Percentiles rank a stretch among this genome's conserved stretches.
Conservation (phyloP, 192 early-diverging fungal genomes). For the Backusella morwellensis region DNA sequence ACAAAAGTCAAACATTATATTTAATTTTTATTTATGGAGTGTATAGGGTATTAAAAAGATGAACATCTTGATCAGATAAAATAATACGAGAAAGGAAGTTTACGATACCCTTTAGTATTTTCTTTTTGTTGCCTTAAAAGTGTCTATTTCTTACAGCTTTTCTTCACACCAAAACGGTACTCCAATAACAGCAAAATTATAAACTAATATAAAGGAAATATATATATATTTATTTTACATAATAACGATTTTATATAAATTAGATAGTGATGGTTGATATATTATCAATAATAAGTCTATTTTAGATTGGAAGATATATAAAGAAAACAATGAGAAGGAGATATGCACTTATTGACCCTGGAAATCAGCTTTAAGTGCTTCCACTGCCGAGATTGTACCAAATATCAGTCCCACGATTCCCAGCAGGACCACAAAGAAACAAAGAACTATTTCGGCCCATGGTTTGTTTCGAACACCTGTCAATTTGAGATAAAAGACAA, state of each 20-base stretch:
- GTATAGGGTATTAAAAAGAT: no score
- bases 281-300: not conserved
- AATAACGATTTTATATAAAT: not conserved
- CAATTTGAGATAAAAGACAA: constrained; percentile 67
- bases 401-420: constrained; percentile 29
- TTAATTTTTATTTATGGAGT: no score
- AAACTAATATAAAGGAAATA: not conserved
- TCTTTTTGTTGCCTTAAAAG: no score
- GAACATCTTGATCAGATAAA: no score
- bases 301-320: not conserved
- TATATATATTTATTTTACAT: not conserved
- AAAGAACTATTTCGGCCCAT: not conserved
- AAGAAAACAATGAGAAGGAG: not conserved
- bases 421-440: constrained; percentile 15
- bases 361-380: constrained; percentile 21
- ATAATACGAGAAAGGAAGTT: no score
- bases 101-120: no score
- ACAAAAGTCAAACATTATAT: no score
- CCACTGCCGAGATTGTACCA: constrained; percentile 18
- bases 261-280: not conserved
- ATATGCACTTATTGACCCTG: not conserved
- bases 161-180: no score
- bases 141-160: no score
- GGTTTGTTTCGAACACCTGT: constrained; percentile 50
- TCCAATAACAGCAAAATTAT: no score